A percentile compares a stretch with the other conserved stretches of the same genome.
These are phyloP conservation scores for Desmodesmus armatus DNA, from an alignment of 139 green algal genomes.

Conservation along the genomic window DNA sequence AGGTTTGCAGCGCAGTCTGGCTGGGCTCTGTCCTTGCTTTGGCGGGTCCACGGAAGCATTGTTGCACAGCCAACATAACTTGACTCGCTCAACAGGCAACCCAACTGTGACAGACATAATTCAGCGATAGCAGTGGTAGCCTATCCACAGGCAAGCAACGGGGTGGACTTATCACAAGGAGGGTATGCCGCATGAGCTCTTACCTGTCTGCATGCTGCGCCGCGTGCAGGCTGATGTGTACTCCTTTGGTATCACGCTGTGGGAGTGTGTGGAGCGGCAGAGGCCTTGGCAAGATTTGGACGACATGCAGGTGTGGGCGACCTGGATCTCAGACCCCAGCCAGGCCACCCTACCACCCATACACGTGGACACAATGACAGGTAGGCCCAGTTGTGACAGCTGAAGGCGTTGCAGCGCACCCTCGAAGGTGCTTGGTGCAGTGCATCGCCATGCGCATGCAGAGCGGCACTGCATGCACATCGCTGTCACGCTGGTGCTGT, in stretches of 20 bases:
- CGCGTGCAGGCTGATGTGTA: slow-evolving; percentile 55
- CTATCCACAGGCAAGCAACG: too few relatives aligned
- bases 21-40: too few relatives aligned
- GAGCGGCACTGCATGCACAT: not conserved
- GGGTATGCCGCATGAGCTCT: too few relatives aligned
- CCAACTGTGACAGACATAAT: too few relatives aligned
- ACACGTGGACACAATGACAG: too few relatives aligned
- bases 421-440: not conserved
- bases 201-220: not conserved
- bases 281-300: slow-evolving; percentile 61
- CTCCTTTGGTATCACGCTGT: slow-evolving; percentile 73
- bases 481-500: not conserved
- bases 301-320: slow-evolving; percentile 50
- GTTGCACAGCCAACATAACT: too few relatives aligned
- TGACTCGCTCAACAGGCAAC: too few relatives aligned
- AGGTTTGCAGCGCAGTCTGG: too few relatives aligned
- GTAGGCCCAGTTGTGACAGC: too few relatives aligned
- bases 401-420: slow-evolving; percentile 1
- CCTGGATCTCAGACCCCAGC: slow-evolving; percentile 49
- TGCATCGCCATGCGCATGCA: not conserved
- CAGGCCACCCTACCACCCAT: slow-evolving; percentile 51
- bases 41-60: too few relatives aligned
- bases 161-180: not conserved
- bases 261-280: slow-evolving; percentile 67
- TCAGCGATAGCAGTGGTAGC: too few relatives aligned